Conservation (phyloP, 805 yeast genomes). For the Cyberlindnera mississippiensis region DNA sequence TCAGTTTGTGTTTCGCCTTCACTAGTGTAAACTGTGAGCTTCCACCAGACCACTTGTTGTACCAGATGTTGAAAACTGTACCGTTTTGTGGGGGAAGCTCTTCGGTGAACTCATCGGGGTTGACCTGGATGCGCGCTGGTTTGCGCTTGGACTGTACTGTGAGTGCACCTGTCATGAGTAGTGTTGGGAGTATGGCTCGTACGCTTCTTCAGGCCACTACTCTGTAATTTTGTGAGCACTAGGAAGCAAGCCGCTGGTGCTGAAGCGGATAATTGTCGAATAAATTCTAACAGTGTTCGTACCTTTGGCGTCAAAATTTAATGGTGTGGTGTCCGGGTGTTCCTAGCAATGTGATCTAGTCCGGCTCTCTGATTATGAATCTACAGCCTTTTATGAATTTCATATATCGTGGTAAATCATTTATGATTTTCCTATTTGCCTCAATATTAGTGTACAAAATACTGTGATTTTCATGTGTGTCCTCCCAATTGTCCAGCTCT, state of each 20-base stretch:
- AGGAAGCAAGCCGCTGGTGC: no score
- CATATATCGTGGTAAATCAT: background rate
- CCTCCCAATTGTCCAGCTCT: no score
- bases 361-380: no score
- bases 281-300: no score
- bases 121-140: slow-evolving; percentile 74
- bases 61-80: slow-evolving; percentile 82
- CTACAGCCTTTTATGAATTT: background rate
- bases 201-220: no score
- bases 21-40: slow-evolving; percentile 34
- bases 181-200: no score
- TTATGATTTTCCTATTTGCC: background rate
- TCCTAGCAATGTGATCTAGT: no score
- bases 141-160: slow-evolving; percentile 10
- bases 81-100: slow-evolving; percentile 79
- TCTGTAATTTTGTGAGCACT: no score
- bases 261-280: no score
- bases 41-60: slow-evolving; percentile 75
- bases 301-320: no score
- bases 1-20: slow-evolving; percentile 57
- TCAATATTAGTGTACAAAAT: background rate
- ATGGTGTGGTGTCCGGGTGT: background rate
- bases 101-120: slow-evolving; percentile 50
- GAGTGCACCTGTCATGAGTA: background rate
- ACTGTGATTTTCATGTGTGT: background rate